A percentile compares a stretch with the other conserved stretches of the same genome.
Conservation (phyloP, 2,329 filamentous ascomycete species). For the Blastomyces emzantsi region DNA sequence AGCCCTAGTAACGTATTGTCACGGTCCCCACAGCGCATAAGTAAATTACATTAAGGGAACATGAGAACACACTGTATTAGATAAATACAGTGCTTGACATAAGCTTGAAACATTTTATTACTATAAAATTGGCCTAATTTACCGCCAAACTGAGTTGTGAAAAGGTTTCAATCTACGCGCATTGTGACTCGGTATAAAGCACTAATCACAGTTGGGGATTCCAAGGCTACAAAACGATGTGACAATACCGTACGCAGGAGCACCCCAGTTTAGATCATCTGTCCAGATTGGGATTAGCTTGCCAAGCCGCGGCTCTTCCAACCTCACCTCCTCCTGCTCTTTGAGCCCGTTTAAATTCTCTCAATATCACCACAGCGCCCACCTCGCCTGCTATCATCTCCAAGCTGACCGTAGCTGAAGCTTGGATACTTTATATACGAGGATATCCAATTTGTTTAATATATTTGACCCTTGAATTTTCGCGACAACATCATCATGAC, state of each 20-base stretch:
- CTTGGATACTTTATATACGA: background rate
- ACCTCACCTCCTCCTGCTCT: constrained; percentile 15
- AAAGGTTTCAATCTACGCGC: too few relatives aligned
- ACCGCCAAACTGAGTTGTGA: too few relatives aligned
- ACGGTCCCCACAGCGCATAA: background rate
- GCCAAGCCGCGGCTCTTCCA: constrained; percentile 13
- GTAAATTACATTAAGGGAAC: background rate
- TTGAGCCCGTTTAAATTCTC: constrained; percentile 2
- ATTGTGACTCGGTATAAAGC: too few relatives aligned
- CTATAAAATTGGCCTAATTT: too few relatives aligned
- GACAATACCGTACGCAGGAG: background rate
- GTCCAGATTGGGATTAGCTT: constrained; percentile 14
- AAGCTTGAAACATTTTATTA: background rate
- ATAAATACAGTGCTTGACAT: too few relatives aligned
- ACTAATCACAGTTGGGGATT: too few relatives aligned
- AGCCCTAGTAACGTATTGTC: background rate
- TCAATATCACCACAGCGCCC: background rate
- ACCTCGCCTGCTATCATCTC: background rate
- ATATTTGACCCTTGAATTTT: background rate
- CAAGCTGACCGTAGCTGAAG: background rate
- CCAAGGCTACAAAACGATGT: background rate
- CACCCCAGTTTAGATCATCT: background rate
- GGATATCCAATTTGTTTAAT: background rate
- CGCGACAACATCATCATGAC: constrained; percentile 51
- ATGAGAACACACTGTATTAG: too few relatives aligned